Evolutionary conservation across 2,329 filamentous ascomycete genomes (phyloP).

Genomic region (Calonectria hawksworthii): DNA sequence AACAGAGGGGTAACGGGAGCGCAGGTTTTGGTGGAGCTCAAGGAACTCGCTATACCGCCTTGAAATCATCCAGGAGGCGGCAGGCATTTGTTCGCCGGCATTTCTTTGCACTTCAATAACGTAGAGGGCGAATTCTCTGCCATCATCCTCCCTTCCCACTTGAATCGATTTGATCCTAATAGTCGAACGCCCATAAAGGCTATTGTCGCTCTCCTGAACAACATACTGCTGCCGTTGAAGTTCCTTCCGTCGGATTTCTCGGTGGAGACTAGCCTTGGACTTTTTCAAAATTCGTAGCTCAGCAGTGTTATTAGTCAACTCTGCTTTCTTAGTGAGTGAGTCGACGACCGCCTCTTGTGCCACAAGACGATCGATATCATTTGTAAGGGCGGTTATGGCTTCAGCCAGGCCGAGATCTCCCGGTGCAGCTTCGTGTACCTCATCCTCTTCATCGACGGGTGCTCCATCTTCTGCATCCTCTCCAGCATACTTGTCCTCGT

Average conservation of each 20-base stretch:
- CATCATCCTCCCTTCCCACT: slow-evolving; percentile 91
- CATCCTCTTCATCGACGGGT: slow-evolving; percentile 76
- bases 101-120: slow-evolving; percentile 92
- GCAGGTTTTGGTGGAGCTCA: slow-evolving; percentile 90
- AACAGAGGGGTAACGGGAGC: slow-evolving; percentile 88
- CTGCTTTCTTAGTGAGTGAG: slow-evolving; percentile 92
- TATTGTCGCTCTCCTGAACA: slow-evolving; percentile 97
- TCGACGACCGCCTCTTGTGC: slow-evolving; percentile 93
- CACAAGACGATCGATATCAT: slow-evolving; percentile 89
- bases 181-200: slow-evolving; percentile 90
- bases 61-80: slow-evolving; percentile 94
- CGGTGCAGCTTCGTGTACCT: slow-evolving; percentile 93
- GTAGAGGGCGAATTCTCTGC: slow-evolving; percentile 93
- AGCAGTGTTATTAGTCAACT: slow-evolving; percentile 95
- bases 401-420: slow-evolving; percentile 94
- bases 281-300: slow-evolving; percentile 94
- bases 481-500: slow-evolving; percentile 86
- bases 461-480: slow-evolving; percentile 76
- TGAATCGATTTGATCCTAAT: slow-evolving; percentile 94
- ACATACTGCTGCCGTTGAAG: slow-evolving; percentile 97
- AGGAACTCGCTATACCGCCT: slow-evolving; percentile 97
- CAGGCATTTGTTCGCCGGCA: slow-evolving; percentile 95
- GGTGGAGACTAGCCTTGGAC: slow-evolving; percentile 91
- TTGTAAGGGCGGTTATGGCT: slow-evolving; percentile 88
- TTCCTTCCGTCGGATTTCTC: slow-evolving; percentile 94